A percentile compares a stretch with the other conserved stretches of the same genome.
Evolutionary conservation across 495 filamentous ascomycete genomes (phyloP).

Genomic region (Rostrohypoxylon terebratum): DNA sequence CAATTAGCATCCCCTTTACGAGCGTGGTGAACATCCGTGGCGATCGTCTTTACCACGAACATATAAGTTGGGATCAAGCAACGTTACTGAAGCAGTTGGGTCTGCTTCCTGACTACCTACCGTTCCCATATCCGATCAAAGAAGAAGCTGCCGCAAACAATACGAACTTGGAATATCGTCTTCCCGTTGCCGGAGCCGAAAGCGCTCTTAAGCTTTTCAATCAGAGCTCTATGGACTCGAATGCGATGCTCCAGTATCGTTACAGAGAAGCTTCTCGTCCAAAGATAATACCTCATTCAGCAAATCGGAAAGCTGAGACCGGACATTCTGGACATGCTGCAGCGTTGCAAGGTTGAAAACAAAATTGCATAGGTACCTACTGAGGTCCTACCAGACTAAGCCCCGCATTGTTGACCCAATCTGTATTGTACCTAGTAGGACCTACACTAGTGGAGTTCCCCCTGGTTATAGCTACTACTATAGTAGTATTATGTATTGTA

Average conservation of each 20-base stretch:
- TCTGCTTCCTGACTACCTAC: constrained; percentile 70
- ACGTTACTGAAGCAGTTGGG: constrained; percentile 82
- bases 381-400: neutral
- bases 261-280: neutral
- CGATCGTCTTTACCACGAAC: constrained; percentile 81
- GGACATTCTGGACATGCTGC: neutral
- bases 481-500: too few species aligned
- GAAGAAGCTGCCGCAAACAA: constrained; percentile 49
- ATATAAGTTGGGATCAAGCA: constrained; percentile 91
- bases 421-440: too few species aligned
- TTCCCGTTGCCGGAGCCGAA: constrained; percentile 78
- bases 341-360: neutral
- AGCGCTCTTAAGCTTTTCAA: constrained; percentile 74
- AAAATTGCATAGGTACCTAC: neutral
- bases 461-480: too few species aligned
- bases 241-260: constrained; percentile 68
- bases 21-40: constrained; percentile 80
- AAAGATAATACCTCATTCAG: neutral
- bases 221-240: constrained; percentile 69
- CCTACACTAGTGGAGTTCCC: neutral
- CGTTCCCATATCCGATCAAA: constrained; percentile 65
- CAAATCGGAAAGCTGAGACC: neutral
- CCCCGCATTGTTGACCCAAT: neutral
- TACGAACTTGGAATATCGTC: constrained; percentile 66
- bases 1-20: constrained; percentile 77